Percentiles rank a stretch among this genome's conserved stretches.
Conservation (phyloP, 805 yeast genomes). For the Tetrapisispora taiwanensis region DNA sequence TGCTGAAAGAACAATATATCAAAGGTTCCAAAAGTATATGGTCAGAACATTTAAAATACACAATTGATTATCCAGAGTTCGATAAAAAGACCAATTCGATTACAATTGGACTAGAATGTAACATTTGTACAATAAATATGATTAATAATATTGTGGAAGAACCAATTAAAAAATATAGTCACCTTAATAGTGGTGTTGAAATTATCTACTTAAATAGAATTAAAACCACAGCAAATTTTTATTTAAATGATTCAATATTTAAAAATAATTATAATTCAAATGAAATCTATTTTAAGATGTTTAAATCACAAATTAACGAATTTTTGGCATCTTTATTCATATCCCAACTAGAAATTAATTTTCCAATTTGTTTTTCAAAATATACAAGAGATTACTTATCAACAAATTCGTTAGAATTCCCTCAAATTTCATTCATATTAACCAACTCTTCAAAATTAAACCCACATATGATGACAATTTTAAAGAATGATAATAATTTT, state of each 20-base stretch:
- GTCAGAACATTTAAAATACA: background rate
- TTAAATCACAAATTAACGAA: constrained; percentile 16
- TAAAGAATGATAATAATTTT: constrained; percentile 14
- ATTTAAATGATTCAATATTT: background rate
- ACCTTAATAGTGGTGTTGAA: constrained; percentile 5
- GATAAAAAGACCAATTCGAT: background rate
- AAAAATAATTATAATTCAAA: background rate
- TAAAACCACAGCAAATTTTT: background rate
- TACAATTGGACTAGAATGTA: constrained; percentile 3
- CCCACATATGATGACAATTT: constrained; percentile 14
- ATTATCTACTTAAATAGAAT: background rate
- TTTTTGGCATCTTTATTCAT: constrained; percentile 21
- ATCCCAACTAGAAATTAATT: constrained; percentile 28
- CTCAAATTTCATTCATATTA: constrained; percentile 22
- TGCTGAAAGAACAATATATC: background rate
- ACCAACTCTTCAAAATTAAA: constrained; percentile 16
- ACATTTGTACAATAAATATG: constrained; percentile 10
- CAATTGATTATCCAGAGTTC: background rate
- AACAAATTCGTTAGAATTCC: constrained; percentile 16
- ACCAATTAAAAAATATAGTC: constrained; percentile 6
- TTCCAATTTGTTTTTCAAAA: constrained; percentile 28
- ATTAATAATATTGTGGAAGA: constrained; percentile 7
- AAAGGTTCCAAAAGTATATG: background rate
- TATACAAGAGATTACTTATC: constrained; percentile 14
- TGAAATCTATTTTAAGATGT: background rate